These are phyloP conservation scores for Amaranthus hypochondriacus DNA, from an alignment of 148 eudicot genomes.

Conservation along the genomic window DNA sequence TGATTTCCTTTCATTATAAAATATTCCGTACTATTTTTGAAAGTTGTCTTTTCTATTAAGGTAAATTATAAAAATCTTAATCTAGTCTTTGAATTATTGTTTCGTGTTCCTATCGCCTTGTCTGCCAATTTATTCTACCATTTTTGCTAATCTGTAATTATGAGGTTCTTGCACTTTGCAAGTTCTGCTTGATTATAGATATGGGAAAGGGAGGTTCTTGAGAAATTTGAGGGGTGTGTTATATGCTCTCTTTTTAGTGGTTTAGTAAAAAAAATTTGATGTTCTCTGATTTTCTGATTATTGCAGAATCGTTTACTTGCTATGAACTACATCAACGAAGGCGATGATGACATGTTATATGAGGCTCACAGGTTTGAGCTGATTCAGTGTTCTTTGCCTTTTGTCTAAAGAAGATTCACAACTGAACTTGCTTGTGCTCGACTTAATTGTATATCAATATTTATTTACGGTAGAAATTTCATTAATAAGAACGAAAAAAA, in stretches of 20 bases:
- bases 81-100: background rate
- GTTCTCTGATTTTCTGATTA: slow-evolving; percentile 20
- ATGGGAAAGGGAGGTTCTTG: background rate
- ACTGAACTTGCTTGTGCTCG: background rate
- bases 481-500: background rate
- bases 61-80: background rate
- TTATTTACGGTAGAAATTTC: background rate
- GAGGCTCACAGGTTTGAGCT: slow-evolving; percentile 82
- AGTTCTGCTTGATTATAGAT: background rate
- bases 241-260: slow-evolving; percentile 4
- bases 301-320: slow-evolving; percentile 93
- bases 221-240: background rate
- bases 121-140: background rate
- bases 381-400: slow-evolving; percentile 1
- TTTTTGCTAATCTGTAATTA: background rate
- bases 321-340: slow-evolving; percentile 96
- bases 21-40: too few species aligned
- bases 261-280: background rate
- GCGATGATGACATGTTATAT: slow-evolving; percentile 74
- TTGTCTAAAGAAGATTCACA: slow-evolving; percentile 4
- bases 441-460: background rate
- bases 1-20: too few species aligned
- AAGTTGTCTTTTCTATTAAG: too few species aligned
- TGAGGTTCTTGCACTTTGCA: background rate
- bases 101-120: background rate